Base-by-base conservation (phyloP, 768 basidiomycete genomes). In the Hygrophorus pudorinus region DNA sequence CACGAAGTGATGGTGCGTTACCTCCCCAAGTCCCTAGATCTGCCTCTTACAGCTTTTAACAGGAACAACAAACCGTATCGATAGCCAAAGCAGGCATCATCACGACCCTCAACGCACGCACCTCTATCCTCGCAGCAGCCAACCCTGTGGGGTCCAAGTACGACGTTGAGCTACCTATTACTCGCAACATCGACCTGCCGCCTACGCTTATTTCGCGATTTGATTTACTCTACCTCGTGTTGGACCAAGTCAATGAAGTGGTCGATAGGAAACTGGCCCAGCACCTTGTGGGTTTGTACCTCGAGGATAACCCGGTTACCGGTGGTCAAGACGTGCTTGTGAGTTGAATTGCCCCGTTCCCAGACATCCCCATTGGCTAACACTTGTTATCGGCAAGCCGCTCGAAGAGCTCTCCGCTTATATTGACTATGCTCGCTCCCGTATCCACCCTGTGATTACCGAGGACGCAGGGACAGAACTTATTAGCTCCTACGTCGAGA, bases 11-110 rank as follows among this genome's bases (percentile, higher is more conserved):
- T 98, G 94, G 88, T 89, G 51, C 42, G 48, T 17, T 16, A 1
- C 17, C 20, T 29, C 17, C 7, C 12, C 35, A 9, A 30, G 27
- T 29, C 18, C n/a, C 38, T 17, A 24, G 24, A 20, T 17, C 14
- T 6, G 18, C 44, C 28, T 6, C 10, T 18, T 34, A 14, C 20
- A 34, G 4, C 6, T 33, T 33, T 18, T 38, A 34, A 9, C 49
- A 96, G 93, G 93, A 98, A 76, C 93, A 97, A 80, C 93, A 97
- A 80, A 98, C 94, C 1, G 94, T 97, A 14, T 97, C 93, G 3
- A 94, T 98, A 49, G 96, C 96, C 5, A 99, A 98, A 65, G 96
- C 96, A 0, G 96, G 96, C 8, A 99, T 99, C 52, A 97, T 97
- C 57, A 97, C 96, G 0, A 99, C 96, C 0, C 71, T 99, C 47